Percentiles rank a stretch among this genome's conserved stretches.
These are phyloP conservation scores for Parachaetomium inaequale DNA, from an alignment of 495 filamentous ascomycete species.

Conservation along the genomic window DNA sequence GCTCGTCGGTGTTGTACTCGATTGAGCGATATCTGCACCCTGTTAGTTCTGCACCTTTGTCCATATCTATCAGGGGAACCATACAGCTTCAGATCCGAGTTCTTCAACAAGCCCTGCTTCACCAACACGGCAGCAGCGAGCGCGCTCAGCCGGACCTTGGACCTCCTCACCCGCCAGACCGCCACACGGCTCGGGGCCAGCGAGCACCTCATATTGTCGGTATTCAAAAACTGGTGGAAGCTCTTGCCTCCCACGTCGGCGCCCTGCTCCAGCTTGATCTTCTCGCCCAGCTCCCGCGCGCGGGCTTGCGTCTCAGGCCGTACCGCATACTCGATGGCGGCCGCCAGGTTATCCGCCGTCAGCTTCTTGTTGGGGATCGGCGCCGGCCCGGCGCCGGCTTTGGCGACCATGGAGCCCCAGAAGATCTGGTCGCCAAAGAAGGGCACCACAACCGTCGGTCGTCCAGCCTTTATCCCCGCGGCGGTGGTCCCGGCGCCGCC, in stretches of 20 bases:
- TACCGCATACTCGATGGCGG: conserved; percentile 57
- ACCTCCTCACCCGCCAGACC: conserved; percentile 65
- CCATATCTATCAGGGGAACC: no score
- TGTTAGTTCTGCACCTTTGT: conserved; percentile 20
- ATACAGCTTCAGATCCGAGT: conserved; percentile 66
- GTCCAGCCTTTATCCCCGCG: conserved; percentile 62
- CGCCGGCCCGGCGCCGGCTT: conserved; percentile 65
- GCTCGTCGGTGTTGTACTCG: conserved; percentile 69
- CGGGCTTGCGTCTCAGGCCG: conserved; percentile 52
- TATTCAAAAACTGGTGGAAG: conserved; percentile 66
- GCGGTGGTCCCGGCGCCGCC: conserved; percentile 82
- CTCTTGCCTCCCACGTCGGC: conserved; percentile 58
- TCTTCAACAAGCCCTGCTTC: conserved; percentile 57
- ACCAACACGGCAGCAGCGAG: conserved; percentile 65
- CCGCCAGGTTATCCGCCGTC: conserved; percentile 58
- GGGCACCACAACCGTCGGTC: conserved; percentile 72
- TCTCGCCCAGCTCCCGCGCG: conserved; percentile 56
- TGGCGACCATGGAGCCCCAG: conserved; percentile 74
- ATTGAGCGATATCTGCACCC: conserved; percentile 55
- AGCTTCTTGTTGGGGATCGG: conserved; percentile 70
- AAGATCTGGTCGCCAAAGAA: conserved; percentile 88
- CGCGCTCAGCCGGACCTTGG: conserved; percentile 59
- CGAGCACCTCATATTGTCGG: conserved; percentile 58
- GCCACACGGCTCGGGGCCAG: conserved; percentile 63
- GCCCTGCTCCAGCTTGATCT: conserved; percentile 64